Conservation (phyloP, 2,329 filamentous ascomycete species). For the Cercospora citrullina region DNA sequence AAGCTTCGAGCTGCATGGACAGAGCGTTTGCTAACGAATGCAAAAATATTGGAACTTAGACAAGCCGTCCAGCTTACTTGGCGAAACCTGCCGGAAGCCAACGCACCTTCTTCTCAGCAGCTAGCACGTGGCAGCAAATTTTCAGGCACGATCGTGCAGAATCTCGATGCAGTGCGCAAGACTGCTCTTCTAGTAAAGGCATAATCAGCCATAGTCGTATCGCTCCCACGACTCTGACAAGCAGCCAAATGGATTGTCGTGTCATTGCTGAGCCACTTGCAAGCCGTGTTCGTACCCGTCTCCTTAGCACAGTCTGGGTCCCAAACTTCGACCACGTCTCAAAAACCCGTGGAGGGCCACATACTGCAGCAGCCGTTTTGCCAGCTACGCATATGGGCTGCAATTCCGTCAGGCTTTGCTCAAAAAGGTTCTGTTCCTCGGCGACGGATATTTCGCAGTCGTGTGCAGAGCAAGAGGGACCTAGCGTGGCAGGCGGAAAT, state of each 20-base stretch:
- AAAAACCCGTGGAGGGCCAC: not conserved
- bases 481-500: not conserved
- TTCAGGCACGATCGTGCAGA: not conserved
- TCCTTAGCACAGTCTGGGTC: not conserved
- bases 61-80: not conserved
- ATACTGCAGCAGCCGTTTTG: not conserved
- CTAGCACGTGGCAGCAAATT: not conserved
- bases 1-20: not conserved
- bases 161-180: slow-evolving; percentile 2
- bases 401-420: not conserved
- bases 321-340: not conserved
- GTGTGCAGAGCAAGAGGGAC: not conserved
- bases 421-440: not conserved
- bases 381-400: not conserved
- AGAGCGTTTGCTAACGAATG: not conserved
- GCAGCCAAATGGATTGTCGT: not conserved
- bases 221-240: not conserved
- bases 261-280: not conserved
- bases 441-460: not conserved
- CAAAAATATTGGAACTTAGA: slow-evolving; percentile 1
- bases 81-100: not conserved
- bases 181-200: not conserved
- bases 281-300: not conserved
- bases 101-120: not conserved
- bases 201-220: not conserved